phyloP scores from a whole-genome alignment of 2,329 filamentous ascomycete species.

The Aspergillus fumigatiaffinis region DNA sequence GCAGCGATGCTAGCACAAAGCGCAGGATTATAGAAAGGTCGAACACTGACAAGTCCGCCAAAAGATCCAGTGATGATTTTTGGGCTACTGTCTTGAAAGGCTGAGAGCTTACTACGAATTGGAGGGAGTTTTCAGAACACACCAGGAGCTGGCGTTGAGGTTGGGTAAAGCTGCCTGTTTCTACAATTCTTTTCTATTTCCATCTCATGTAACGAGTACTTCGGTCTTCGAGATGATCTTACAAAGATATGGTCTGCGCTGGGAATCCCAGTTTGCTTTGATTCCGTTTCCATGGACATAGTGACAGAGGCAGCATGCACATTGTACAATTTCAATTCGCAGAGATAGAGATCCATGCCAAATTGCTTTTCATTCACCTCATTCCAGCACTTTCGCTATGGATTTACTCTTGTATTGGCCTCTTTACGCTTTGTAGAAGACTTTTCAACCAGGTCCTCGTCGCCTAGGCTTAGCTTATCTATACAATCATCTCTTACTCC shows the following conservation, averaged over 20 bases:
- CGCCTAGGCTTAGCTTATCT: too few species aligned
- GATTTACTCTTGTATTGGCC: neutral
- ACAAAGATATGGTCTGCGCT: neutral
- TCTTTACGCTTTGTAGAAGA: neutral
- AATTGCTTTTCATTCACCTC: neutral
- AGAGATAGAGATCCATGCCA: neutral
- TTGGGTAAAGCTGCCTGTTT: neutral
- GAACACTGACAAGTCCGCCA: neutral
- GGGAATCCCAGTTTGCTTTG: neutral
- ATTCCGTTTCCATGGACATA: neutral
- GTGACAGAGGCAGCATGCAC: neutral
- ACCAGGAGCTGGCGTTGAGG: neutral
- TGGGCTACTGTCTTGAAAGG: neutral
- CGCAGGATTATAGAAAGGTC: neutral
- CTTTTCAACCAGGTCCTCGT: too few species aligned
- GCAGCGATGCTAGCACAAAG: neutral
- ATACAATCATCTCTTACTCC: neutral
- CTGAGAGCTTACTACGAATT: neutral
- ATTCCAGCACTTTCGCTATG: neutral
- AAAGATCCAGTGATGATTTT: neutral
- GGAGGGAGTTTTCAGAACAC: too few species aligned
- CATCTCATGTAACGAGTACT: neutral
- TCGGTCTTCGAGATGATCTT: neutral
- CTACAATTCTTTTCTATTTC: neutral
- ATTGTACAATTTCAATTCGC: neutral